A percentile compares a stretch with the other conserved stretches of the same genome.
Conservation (phyloP, 2,329 filamentous ascomycete species). For the Fusarium pilosicola region DNA sequence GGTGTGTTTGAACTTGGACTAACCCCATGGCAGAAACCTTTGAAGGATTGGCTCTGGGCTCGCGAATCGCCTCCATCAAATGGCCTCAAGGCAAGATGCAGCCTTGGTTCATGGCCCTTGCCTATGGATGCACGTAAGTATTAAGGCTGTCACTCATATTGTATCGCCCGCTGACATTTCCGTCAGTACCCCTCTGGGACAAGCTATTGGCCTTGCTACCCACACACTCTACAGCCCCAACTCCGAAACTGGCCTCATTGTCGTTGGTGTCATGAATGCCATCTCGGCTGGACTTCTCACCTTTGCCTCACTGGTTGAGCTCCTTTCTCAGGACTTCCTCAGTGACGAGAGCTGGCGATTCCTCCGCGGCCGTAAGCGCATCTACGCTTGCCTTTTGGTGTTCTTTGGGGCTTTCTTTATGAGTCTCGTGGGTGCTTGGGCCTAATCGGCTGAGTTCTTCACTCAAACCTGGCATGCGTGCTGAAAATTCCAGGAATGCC, state of each 20-base stretch:
- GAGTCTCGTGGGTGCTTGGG: slow-evolving; percentile 73
- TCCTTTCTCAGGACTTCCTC: slow-evolving; percentile 77
- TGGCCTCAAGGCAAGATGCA: slow-evolving; percentile 54
- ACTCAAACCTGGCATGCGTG: background rate
- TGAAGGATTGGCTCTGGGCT: slow-evolving; percentile 70
- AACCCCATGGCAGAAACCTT: slow-evolving; percentile 53
- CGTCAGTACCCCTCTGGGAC: slow-evolving; percentile 73
- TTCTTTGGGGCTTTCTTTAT: slow-evolving; percentile 69
- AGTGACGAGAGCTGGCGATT: slow-evolving; percentile 70
- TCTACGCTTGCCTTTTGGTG: slow-evolving; percentile 66
- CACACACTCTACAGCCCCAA: slow-evolving; percentile 75
- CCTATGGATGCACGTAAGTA: slow-evolving; percentile 65
- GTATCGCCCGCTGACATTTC: slow-evolving; percentile 13
- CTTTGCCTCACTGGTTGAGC: slow-evolving; percentile 77
- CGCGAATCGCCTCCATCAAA: slow-evolving; percentile 68
- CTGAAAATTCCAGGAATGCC: background rate
- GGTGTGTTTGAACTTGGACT: background rate
- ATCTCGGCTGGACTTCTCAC: slow-evolving; percentile 77
- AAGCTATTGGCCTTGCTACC: slow-evolving; percentile 76
- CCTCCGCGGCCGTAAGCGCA: slow-evolving; percentile 62
- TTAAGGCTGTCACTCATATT: too few species aligned
- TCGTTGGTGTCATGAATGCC: slow-evolving; percentile 80
- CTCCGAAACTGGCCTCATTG: slow-evolving; percentile 72
- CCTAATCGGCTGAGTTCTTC: slow-evolving; percentile 49
- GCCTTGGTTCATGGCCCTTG: slow-evolving; percentile 67